phyloP scores from a whole-genome alignment of 2,329 filamentous ascomycete species.

The Pseudopithomyces maydicus region DNA sequence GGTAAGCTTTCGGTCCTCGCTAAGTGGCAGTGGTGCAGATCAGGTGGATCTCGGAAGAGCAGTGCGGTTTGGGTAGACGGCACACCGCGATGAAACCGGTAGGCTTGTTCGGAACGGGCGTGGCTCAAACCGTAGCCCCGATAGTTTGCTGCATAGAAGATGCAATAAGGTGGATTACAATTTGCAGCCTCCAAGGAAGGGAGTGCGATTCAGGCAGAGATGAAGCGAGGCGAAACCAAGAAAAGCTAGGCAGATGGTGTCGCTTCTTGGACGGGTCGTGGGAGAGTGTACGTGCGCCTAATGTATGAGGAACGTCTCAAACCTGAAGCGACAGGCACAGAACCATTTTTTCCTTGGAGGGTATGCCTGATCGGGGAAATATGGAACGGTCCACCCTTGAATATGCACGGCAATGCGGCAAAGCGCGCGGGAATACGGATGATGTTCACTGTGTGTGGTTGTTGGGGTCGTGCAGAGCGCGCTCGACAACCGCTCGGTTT shows the following conservation, averaged over 20 bases:
- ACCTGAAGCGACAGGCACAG: constrained; percentile 45
- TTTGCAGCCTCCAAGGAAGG: constrained; percentile 26
- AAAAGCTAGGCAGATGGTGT: constrained; percentile 20
- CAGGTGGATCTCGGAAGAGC: constrained; percentile 39
- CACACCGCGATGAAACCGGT: constrained; percentile 44
- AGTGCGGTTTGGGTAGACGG: constrained; percentile 35
- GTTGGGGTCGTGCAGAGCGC: neutral
- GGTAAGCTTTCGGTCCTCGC: constrained; percentile 28
- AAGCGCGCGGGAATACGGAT: constrained; percentile 16
- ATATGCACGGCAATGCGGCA: constrained; percentile 30
- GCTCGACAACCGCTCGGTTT: neutral
- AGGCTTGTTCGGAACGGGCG: constrained; percentile 32
- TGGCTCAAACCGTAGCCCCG: constrained; percentile 43
- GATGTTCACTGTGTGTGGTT: constrained; percentile 2
- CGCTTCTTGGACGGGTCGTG: constrained; percentile 22
- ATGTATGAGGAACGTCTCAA: constrained; percentile 47
- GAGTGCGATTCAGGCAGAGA: constrained; percentile 24
- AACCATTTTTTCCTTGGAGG: constrained; percentile 39
- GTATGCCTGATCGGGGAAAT: constrained; percentile 22
- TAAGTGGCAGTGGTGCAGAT: constrained; percentile 34
- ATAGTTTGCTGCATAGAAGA: constrained; percentile 37
- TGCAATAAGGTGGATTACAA: constrained; percentile 25
- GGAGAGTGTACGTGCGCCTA: constrained; percentile 30
- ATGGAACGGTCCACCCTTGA: constrained; percentile 21
- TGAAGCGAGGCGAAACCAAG: constrained; percentile 30